Conservation (phyloP, 2,329 filamentous ascomycete species). For the Fusarium albosuccineum region DNA sequence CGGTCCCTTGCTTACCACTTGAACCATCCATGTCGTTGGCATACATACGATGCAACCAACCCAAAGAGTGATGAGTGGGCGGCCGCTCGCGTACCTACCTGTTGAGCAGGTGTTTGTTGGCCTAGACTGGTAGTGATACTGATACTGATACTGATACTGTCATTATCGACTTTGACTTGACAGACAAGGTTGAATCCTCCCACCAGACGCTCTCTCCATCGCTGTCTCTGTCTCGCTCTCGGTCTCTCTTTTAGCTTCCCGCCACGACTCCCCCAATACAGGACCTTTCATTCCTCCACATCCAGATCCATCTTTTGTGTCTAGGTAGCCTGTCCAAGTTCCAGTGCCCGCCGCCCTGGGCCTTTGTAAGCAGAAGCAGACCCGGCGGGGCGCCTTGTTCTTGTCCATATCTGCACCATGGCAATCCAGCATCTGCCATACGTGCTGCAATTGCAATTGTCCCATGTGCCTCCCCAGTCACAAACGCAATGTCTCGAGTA, state of each 20-base stretch:
- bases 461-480: background rate
- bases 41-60: conserved; percentile 27
- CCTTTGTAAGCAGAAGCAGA: background rate
- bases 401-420: background rate
- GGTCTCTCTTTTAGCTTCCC: conserved; percentile 10
- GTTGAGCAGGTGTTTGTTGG: conserved; percentile 20
- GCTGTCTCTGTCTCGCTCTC: background rate
- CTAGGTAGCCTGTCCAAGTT: conserved; percentile 20
- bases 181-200: background rate
- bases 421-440: background rate
- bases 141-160: too few species aligned
- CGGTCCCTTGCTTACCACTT: conserved; percentile 15
- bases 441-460: background rate
- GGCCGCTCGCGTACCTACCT: conserved; percentile 33
- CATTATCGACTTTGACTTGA: background rate
- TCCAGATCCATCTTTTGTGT: conserved; percentile 12
- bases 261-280: conserved; percentile 28
- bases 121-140: too few species aligned
- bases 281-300: conserved; percentile 28
- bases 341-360: conserved; percentile 12
- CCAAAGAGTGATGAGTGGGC: conserved; percentile 18
- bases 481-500: conserved; percentile 24
- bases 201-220: background rate
- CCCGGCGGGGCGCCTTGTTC: background rate
- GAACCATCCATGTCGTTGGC: background rate